Percentiles rank a stretch among this genome's conserved stretches.
These are phyloP conservation scores for Neonectria coccinea DNA, from an alignment of 2,329 filamentous ascomycete species.

Conservation along the genomic window DNA sequence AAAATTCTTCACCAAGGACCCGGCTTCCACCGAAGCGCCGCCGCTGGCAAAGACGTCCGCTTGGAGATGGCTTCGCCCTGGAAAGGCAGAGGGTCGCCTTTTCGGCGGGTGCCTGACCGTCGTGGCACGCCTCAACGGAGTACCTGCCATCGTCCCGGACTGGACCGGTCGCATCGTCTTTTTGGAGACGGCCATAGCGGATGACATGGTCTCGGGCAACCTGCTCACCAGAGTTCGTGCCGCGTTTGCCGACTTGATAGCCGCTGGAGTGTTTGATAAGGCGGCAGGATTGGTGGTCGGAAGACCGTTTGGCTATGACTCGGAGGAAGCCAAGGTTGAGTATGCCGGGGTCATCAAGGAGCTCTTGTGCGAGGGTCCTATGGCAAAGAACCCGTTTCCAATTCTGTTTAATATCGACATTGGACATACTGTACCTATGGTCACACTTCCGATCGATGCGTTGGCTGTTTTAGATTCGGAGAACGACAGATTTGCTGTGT, in stretches of 20 bases:
- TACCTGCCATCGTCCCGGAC: slow-evolving; percentile 50
- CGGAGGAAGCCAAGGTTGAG: slow-evolving; percentile 42
- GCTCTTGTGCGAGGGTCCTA: slow-evolving; percentile 50
- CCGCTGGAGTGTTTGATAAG: slow-evolving; percentile 56
- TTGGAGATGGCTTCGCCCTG: slow-evolving; percentile 54
- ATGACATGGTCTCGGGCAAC: slow-evolving; percentile 40
- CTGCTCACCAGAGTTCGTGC: slow-evolving; percentile 47
- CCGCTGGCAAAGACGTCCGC: slow-evolving; percentile 45
- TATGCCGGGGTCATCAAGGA: slow-evolving; percentile 49
- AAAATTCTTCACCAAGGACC: slow-evolving; percentile 36
- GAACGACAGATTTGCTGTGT: slow-evolving; percentile 50
- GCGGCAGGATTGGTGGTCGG: slow-evolving; percentile 57
- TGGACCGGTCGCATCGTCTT: slow-evolving; percentile 56
- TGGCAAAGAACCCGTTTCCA: slow-evolving; percentile 51
- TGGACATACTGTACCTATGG: slow-evolving; percentile 56
- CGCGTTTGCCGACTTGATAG: slow-evolving; percentile 55
- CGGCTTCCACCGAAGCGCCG: slow-evolving; percentile 42
- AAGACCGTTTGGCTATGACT: slow-evolving; percentile 55
- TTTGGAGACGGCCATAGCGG: slow-evolving; percentile 54
- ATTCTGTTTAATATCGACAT: slow-evolving; percentile 58
- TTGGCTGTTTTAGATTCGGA: slow-evolving; percentile 54
- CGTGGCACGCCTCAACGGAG: slow-evolving; percentile 52
- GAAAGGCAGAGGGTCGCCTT: slow-evolving; percentile 55
- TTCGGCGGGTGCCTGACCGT: slow-evolving; percentile 57
- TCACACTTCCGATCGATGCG: slow-evolving; percentile 56